phyloP scores from a whole-genome alignment of 352 stramenopile species.

The Phytophthora cactorum region DNA sequence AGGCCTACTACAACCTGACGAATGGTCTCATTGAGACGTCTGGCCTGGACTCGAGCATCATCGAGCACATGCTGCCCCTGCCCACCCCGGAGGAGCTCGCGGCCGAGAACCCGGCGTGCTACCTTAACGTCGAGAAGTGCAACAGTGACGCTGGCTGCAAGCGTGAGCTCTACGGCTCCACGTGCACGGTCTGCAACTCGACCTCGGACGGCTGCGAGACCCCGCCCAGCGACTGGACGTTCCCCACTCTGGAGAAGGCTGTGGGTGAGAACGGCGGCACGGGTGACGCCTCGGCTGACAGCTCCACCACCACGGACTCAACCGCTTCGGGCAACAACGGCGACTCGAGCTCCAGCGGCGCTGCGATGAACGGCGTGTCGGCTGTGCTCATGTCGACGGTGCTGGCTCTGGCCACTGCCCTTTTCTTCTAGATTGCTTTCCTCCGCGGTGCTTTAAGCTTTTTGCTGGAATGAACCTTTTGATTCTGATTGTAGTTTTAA shows the following conservation, averaged over 20 bases:
- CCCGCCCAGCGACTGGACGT: slow-evolving; percentile 51
- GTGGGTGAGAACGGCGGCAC: slow-evolving; percentile 57
- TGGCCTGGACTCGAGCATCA: slow-evolving; percentile 36
- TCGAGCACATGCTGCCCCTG: slow-evolving; percentile 60
- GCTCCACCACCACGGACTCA: slow-evolving; percentile 34
- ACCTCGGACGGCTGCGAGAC: slow-evolving; percentile 48
- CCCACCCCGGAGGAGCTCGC: slow-evolving; percentile 53
- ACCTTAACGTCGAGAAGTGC: slow-evolving; percentile 67
- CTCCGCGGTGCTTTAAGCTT: neutral
- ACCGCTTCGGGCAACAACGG: slow-evolving; percentile 25
- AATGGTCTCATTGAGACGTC: slow-evolving; percentile 44
- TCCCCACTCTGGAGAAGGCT: slow-evolving; percentile 55
- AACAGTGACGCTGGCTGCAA: slow-evolving; percentile 60
- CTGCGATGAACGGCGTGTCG: slow-evolving; percentile 32
- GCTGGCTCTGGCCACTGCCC: slow-evolving; percentile 34
- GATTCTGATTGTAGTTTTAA: slow-evolving; percentile 31
- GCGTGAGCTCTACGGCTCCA: slow-evolving; percentile 65
- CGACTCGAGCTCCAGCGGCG: slow-evolving; percentile 24
- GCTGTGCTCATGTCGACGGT: slow-evolving; percentile 33
- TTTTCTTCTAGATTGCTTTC: slow-evolving; percentile 39
- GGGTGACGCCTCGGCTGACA: slow-evolving; percentile 42
- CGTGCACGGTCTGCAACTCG: slow-evolving; percentile 67
- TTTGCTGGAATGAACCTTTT: slow-evolving; percentile 28
- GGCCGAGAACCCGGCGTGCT: slow-evolving; percentile 69
- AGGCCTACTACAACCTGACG: slow-evolving; percentile 62